Evolutionary conservation across 306 rosid genomes (phyloP).

Genomic region (Gastrolobium villosum): DNA sequence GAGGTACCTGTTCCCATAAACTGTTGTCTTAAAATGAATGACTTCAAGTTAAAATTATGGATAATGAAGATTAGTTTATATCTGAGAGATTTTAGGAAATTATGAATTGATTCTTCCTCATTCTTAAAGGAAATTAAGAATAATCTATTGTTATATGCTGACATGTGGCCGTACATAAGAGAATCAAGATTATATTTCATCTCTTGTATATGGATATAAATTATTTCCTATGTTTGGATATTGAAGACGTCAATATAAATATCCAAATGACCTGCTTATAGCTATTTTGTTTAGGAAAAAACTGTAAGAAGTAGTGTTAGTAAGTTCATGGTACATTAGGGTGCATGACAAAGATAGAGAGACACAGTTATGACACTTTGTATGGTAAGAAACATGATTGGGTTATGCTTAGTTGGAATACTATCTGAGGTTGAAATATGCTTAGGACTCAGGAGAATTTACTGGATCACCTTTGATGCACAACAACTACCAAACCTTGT

Average conservation of each 20-base stretch:
- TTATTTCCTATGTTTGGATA: constrained; percentile 16
- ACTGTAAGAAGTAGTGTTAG: too few relatives aligned
- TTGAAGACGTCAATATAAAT: background rate
- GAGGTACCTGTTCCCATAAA: background rate
- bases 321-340: too few relatives aligned
- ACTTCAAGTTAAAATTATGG: background rate
- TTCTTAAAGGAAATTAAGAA: background rate
- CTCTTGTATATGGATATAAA: background rate
- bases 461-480: too few relatives aligned
- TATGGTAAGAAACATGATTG: too few relatives aligned
- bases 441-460: too few relatives aligned
- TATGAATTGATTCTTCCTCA: constrained; percentile 4
- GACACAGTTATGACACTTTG: too few relatives aligned
- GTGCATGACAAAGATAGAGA: too few relatives aligned
- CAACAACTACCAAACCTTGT: too few relatives aligned
- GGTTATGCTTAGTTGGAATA: too few relatives aligned
- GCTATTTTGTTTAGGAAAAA: background rate
- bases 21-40: background rate
- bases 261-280: constrained; percentile 13
- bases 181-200: background rate
- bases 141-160: background rate
- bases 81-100: constrained; percentile 7
- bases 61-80: background rate
- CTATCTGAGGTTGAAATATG: too few relatives aligned
- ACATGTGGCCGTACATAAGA: background rate